phyloP scores from a whole-genome alignment of 208 protist genomes.

The Wallacemonas collosoma region DNA sequence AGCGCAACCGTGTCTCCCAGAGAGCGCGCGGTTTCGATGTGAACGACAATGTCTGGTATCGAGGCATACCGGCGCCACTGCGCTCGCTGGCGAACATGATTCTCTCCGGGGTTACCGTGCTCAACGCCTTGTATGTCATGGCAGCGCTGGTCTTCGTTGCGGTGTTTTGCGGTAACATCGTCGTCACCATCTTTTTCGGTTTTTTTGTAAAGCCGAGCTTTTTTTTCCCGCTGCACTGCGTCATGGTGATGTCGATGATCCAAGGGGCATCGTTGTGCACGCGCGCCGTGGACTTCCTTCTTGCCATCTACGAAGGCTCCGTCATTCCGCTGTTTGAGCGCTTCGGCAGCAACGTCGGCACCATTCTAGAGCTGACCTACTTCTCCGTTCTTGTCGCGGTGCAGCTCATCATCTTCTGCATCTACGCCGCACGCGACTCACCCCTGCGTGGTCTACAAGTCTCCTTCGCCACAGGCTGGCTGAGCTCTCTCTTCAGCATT shows the following conservation, averaged over 20 bases:
- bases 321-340: constrained; percentile 60
- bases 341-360: constrained; percentile 38
- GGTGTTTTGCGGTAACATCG: constrained; percentile 38
- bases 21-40: constrained; percentile 22
- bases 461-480: constrained; percentile 63
- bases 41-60: constrained; percentile 56
- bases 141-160: constrained; percentile 52
- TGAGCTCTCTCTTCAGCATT: constrained; percentile 47
- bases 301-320: constrained; percentile 31
- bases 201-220: constrained; percentile 54
- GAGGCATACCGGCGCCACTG: constrained; percentile 40
- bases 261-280: constrained; percentile 52
- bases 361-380: constrained; percentile 39
- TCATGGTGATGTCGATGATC: constrained; percentile 47
- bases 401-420: constrained; percentile 62
- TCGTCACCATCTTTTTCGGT: constrained; percentile 63
- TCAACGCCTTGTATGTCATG: constrained; percentile 54
- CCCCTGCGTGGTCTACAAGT: constrained; percentile 51
- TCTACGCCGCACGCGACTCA: constrained; percentile 37
- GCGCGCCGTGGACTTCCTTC: constrained; percentile 44
- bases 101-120: constrained; percentile 34
- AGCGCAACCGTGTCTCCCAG: constrained; percentile 8
- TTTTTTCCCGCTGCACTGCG: constrained; percentile 55
- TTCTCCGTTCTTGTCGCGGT: constrained; percentile 37
- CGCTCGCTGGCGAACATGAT: constrained; percentile 37